phyloP scores from a whole-genome alignment of 768 basidiomycete species.

The Serendipita indica region DNA sequence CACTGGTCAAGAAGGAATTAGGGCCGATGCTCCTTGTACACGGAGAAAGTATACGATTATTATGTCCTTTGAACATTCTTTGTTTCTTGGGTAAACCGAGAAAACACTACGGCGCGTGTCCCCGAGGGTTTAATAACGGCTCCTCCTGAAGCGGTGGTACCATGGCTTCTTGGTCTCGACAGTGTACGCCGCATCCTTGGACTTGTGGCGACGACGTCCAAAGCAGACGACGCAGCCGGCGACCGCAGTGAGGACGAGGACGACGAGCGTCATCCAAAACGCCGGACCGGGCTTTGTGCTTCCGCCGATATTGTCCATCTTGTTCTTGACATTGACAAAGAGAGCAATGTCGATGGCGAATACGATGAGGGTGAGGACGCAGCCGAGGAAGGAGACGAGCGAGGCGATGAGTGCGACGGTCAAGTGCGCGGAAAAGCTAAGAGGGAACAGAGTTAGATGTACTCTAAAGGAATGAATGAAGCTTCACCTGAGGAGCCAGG shows the following conservation, averaged over 20 bases:
- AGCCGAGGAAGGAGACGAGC: slow-evolving; percentile 49
- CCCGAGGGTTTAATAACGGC: too few species aligned
- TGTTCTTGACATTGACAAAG: slow-evolving; percentile 42
- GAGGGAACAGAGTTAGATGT: slow-evolving; percentile 26
- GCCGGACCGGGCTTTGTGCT: slow-evolving; percentile 46
- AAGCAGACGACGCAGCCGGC: slow-evolving; percentile 59
- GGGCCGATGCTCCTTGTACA: too few species aligned
- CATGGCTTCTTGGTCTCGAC: slow-evolving; percentile 30
- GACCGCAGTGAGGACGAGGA: slow-evolving; percentile 46
- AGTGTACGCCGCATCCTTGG: slow-evolving; percentile 15
- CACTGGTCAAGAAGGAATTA: too few species aligned
- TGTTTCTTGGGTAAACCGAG: neutral
- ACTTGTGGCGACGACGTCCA: slow-evolving; percentile 38
- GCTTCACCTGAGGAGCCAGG: slow-evolving; percentile 18
- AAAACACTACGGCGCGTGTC: too few species aligned
- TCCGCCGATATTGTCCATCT: slow-evolving; percentile 35
- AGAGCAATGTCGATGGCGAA: slow-evolving; percentile 69
- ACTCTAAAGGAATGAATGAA: neutral
- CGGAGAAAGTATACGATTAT: too few species aligned
- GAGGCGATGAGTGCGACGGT: slow-evolving; percentile 30
- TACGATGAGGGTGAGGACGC: slow-evolving; percentile 50
- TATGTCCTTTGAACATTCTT: too few species aligned
- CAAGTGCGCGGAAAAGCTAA: slow-evolving; percentile 46
- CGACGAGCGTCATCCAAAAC: slow-evolving; percentile 62
- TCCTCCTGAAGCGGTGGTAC: neutral